These are phyloP conservation scores for Reticulascus tulasneorum DNA, from an alignment of 2,329 filamentous ascomycete genomes.

Conservation along the genomic window DNA sequence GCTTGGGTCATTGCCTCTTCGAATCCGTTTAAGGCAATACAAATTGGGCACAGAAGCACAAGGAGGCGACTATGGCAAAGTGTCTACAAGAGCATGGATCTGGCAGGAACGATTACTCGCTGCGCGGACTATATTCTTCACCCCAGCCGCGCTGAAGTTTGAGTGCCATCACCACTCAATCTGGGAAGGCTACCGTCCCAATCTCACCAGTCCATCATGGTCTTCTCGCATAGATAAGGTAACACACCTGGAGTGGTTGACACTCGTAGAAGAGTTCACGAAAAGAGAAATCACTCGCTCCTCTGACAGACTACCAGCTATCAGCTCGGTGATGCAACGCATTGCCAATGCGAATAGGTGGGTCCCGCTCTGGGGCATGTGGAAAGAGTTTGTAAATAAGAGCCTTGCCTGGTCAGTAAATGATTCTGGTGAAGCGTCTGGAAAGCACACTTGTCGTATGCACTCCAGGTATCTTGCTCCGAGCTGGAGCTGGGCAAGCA, in stretches of 20 bases:
- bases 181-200: conserved; percentile 26
- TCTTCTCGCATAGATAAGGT: too few species aligned
- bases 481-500: conserved; percentile 9
- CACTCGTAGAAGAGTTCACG: conserved; percentile 25
- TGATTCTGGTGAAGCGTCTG: too few species aligned
- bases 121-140: conserved; percentile 37
- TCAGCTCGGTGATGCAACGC: too few species aligned
- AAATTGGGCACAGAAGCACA: conserved; percentile 31
- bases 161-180: too few species aligned
- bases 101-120: conserved; percentile 38
- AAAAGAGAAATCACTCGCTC: conserved; percentile 19
- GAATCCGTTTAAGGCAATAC: too few species aligned
- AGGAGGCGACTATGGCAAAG: conserved; percentile 28
- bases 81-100: conserved; percentile 32
- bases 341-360: too few species aligned
- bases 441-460: too few species aligned
- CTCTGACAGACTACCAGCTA: conserved; percentile 27
- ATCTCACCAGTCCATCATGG: conserved; percentile 22
- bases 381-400: too few species aligned
- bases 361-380: too few species aligned
- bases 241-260: conserved; percentile 25
- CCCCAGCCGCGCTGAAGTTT: too few species aligned
- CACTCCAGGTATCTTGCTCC: conserved; percentile 9
- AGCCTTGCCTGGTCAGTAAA: too few species aligned
- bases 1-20: too few species aligned